A percentile compares a stretch with the other conserved stretches of the same genome.
These are phyloP conservation scores for Picocystis sp. DNA, from an alignment of 163 green algal genomes.

Conservation along the genomic window DNA sequence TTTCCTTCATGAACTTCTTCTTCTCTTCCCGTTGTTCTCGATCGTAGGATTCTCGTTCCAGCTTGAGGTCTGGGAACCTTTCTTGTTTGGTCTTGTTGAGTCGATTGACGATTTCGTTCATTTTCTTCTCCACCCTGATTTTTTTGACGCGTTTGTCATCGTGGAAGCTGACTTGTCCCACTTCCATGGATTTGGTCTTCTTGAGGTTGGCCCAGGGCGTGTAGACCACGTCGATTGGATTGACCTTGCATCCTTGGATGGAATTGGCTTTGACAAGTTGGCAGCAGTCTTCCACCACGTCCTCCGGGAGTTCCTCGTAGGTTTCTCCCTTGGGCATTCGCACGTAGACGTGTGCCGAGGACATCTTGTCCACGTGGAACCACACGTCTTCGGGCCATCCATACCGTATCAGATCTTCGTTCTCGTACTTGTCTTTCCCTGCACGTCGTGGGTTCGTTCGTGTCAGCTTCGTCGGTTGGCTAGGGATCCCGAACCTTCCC, in stretches of 20 bases:
- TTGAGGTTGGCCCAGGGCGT: slow-evolving; percentile 83
- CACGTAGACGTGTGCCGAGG: slow-evolving; percentile 92
- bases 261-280: slow-evolving; percentile 94
- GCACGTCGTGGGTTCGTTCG: neutral
- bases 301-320: slow-evolving; percentile 59
- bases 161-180: slow-evolving; percentile 80
- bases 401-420: slow-evolving; percentile 88
- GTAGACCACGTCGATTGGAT: slow-evolving; percentile 64
- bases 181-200: slow-evolving; percentile 76
- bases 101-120: slow-evolving; percentile 85
- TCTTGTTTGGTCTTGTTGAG: slow-evolving; percentile 81
- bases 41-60: neutral
- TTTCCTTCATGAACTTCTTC: too few relatives aligned
- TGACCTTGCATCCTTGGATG: slow-evolving; percentile 71
- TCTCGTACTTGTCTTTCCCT: slow-evolving; percentile 78
- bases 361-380: slow-evolving; percentile 95
- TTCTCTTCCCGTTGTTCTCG: too few relatives aligned
- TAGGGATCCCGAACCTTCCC: neutral
- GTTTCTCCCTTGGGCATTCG: slow-evolving; percentile 42
- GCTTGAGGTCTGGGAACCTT: slow-evolving; percentile 38
- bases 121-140: slow-evolving; percentile 37
- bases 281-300: slow-evolving; percentile 74
- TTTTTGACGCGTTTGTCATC: slow-evolving; percentile 43
- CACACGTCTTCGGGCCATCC: slow-evolving; percentile 34
- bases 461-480: too few relatives aligned